Evolutionary conservation across 2,329 filamentous ascomycete species (phyloP).

Genomic region (Diplodia intermedia): DNA sequence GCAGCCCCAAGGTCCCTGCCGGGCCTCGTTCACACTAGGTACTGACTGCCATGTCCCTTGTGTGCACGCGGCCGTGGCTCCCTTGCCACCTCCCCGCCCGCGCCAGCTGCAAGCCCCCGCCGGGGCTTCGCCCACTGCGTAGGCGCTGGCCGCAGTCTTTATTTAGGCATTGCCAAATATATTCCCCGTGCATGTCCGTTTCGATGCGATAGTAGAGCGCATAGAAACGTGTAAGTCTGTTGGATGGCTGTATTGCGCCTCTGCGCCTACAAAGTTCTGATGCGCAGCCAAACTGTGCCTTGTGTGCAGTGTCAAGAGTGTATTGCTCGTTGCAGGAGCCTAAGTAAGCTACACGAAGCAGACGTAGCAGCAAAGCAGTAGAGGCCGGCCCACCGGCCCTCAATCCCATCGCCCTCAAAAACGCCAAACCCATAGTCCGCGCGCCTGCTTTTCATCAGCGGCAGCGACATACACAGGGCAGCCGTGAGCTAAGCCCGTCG

Average conservation of each 20-base stretch:
- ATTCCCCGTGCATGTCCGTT: background rate
- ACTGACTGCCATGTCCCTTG: conserved; percentile 8
- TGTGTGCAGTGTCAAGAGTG: conserved; percentile 19
- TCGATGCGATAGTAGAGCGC: background rate
- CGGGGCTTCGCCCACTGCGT: background rate
- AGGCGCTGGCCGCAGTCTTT: conserved; percentile 5
- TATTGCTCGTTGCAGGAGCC: conserved; percentile 28
- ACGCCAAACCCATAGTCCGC: conserved; percentile 31
- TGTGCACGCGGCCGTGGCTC: conserved; percentile 10
- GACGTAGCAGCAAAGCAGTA: conserved; percentile 25
- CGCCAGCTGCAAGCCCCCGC: conserved; percentile 4
- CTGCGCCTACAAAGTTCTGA: too few relatives aligned
- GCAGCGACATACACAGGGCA: conserved; percentile 21
- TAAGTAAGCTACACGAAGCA: conserved; percentile 32
- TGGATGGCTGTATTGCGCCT: background rate
- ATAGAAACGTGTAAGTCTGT: background rate
- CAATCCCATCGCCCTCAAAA: conserved; percentile 26
- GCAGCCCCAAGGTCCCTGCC: background rate
- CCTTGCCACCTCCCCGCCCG: conserved; percentile 13
- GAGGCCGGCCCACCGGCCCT: conserved; percentile 22
- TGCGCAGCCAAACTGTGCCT: too few relatives aligned
- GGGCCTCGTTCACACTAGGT: background rate
- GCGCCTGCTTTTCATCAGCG: conserved; percentile 33
- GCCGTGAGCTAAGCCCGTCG: conserved; percentile 12
- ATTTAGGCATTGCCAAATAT: background rate